Percentiles rank a stretch among this genome's conserved stretches.
Conservation (phyloP, 495 filamentous ascomycete species). For the Penicillium soppii region DNA sequence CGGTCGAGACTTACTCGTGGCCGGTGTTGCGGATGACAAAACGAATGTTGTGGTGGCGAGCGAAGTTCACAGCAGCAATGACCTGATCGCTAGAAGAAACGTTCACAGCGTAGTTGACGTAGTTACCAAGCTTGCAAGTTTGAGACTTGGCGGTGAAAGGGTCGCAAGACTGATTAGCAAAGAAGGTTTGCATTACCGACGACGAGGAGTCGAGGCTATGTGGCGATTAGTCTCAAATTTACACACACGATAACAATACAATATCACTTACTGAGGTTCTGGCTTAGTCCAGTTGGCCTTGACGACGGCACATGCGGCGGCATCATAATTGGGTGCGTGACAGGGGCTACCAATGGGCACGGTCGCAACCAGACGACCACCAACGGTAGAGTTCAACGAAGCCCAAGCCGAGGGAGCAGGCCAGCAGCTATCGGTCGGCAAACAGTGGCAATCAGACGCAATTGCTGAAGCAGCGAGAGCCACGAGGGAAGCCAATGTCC, state of each 20-base stretch:
- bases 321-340: conserved; percentile 40
- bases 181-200: conserved; percentile 44
- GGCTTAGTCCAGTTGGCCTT: conserved; percentile 23
- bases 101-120: conserved; percentile 52
- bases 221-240: not conserved
- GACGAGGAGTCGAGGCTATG: conserved; percentile 33
- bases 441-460: conserved; percentile 19
- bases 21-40: conserved; percentile 68
- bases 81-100: conserved; percentile 38
- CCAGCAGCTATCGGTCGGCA: conserved; percentile 41
- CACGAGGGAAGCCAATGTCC: conserved; percentile 17
- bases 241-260: too few species aligned
- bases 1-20: conserved; percentile 36
- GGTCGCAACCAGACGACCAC: conserved; percentile 41
- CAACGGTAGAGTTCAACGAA: conserved; percentile 36
- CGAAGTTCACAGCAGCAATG: conserved; percentile 47
- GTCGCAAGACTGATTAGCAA: conserved; percentile 53
- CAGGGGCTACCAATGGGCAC: conserved; percentile 42
- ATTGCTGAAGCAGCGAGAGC: conserved; percentile 20
- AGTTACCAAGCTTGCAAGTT: conserved; percentile 59
- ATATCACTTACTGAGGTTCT: conserved; percentile 23
- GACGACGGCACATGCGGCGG: conserved; percentile 25
- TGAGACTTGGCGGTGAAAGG: conserved; percentile 46
- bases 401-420: conserved; percentile 37
- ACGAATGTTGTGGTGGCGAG: conserved; percentile 56